A percentile compares a stretch with the other conserved stretches of the same genome.
phyloP scores from a whole-genome alignment of 2,329 filamentous ascomycete species.

The Akanthomyces dipterigenus region DNA sequence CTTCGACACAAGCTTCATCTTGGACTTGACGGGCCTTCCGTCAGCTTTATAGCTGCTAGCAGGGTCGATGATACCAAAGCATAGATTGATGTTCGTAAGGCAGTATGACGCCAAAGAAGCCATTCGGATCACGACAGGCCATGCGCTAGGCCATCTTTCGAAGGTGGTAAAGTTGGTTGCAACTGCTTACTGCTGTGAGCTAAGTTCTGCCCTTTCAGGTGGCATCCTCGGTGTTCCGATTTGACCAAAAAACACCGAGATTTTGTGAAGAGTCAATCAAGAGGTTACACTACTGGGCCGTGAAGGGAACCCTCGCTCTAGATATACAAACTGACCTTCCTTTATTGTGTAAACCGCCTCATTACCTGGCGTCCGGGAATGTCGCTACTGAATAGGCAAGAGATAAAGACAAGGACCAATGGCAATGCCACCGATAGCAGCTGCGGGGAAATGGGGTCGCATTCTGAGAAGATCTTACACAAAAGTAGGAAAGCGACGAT shows the following conservation, averaged over 20 bases:
- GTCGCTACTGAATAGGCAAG: constrained; percentile 4
- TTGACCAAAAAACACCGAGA: background rate
- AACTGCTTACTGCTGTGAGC: background rate
- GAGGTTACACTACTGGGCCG: background rate
- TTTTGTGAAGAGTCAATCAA: background rate
- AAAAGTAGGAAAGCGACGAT: background rate
- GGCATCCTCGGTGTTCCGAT: background rate
- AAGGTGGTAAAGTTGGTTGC: background rate
- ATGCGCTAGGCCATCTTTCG: background rate
- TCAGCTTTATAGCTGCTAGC: background rate
- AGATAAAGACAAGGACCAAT: background rate
- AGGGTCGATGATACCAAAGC: background rate
- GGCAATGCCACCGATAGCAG: background rate
- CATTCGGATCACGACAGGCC: background rate
- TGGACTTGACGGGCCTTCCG: background rate
- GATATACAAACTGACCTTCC: background rate
- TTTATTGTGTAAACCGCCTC: background rate
- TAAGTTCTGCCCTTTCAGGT: background rate
- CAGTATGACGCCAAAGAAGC: background rate
- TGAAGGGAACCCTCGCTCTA: background rate
- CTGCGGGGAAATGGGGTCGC: background rate
- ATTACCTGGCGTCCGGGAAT: background rate
- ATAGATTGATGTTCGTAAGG: background rate
- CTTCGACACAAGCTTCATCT: background rate
- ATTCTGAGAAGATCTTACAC: background rate